Evolutionary conservation across 345 rosid species (phyloP), one percentile per base, ranked within the genome.

Genomic region (Rhizophora apiculata): DNA sequence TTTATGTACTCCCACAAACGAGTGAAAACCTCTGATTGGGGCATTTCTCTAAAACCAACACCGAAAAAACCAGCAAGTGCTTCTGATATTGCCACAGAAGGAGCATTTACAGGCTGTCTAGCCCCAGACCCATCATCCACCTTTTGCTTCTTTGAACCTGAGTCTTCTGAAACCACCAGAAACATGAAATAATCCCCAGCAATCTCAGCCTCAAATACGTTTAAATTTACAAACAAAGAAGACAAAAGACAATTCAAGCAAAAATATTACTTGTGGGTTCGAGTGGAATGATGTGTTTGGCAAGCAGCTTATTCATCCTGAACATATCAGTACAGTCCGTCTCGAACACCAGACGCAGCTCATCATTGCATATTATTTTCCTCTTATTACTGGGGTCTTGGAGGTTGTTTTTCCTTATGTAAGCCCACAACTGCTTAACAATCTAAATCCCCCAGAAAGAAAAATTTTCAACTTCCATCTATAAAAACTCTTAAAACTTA

Each of bases 381-480:
- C 97, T 84, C 89, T 89, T 94, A 87, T 94, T 94, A 78, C 96
- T 94, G 30, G 98, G 98, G 68, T 94, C 97, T 81, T 94, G 98
- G 75, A 94, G 98, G 81, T 85, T 91, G 83, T 91, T 86, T 76
- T 94, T 94, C 85, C 97, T 88, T 79, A 94, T 94, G 76, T 94
- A 94, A 34, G 90, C 93, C 98, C 98, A 94, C 69, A 94, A 76
- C 70, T 94, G 98, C 86, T 86, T 94, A 83, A 94, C 97, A 77
- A 94, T 94, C 98, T 94, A 76, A 53, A 58, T 43, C 55, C 67
- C 64, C 67, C 64, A 39, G 62, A 74, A 62, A 69, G 36, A 8
- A 21, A 34, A 49, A 65, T 20, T 60, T 60, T 6, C 36, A 29
- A 6, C n/a, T 56, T 56, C 24, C 60, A 22, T 27, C 16, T 3